Evolutionary conservation across 306 rosid genomes (phyloP).

Genomic region (Vigna mungo): DNA sequence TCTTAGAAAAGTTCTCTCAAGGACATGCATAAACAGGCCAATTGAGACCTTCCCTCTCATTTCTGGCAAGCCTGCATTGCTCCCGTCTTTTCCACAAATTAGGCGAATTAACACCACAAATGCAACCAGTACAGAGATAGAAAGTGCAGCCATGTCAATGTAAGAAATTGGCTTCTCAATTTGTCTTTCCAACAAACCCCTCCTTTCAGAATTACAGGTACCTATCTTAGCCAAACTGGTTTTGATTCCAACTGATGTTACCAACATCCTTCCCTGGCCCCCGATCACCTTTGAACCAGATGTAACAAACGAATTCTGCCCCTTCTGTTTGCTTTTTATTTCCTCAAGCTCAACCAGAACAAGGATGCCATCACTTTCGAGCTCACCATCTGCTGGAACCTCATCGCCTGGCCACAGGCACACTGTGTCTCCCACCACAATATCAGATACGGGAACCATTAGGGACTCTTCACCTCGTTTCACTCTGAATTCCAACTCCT

Average conservation of each 20-base stretch:
- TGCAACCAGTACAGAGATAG: constrained; percentile 46
- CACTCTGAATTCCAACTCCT: constrained; percentile 41
- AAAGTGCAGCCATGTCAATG: constrained; percentile 50
- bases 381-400: constrained; percentile 73
- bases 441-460: constrained; percentile 18
- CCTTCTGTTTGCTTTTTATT: constrained; percentile 17
- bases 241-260: constrained; percentile 49
- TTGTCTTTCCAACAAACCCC: constrained; percentile 50
- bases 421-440: constrained; percentile 57
- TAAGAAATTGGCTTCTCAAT: constrained; percentile 54
- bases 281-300: constrained; percentile 59
- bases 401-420: constrained; percentile 48
- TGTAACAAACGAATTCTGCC: constrained; percentile 61
- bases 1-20: constrained; percentile 47
- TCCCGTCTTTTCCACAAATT: constrained; percentile 42
- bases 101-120: constrained; percentile 58
- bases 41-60: constrained; percentile 60
- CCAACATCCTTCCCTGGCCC: constrained; percentile 66
- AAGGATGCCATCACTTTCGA: constrained; percentile 40
- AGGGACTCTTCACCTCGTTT: constrained; percentile 16
- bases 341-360: constrained; percentile 42
- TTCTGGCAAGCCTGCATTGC: constrained; percentile 56
- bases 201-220: constrained; percentile 14
- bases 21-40: constrained; percentile 37
- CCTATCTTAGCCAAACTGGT: constrained; percentile 28